Evolutionary conservation across 306 rosid genomes (phyloP), one percentile per base, ranked within the genome.

Genomic region (Styphnolobium japonicum): DNA sequence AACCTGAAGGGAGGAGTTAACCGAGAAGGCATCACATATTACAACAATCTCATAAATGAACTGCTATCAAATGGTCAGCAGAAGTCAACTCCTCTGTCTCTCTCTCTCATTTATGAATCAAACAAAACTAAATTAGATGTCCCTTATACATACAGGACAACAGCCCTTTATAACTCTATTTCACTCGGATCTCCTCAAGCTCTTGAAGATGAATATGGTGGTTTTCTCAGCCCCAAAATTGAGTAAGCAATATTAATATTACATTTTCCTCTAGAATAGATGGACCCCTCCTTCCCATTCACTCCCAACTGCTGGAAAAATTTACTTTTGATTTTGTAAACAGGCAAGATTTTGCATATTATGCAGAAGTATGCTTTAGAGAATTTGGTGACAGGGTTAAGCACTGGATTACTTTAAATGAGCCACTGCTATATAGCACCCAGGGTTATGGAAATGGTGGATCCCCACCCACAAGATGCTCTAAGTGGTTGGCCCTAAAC

Each of bases 341-440:
- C 86, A 91, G 93, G 64, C 60, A 69, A 55, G 90, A 91, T 58
- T 91, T 72, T 58, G 75, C 79, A 7, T 45, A 85, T 76, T 91
- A 87, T 58, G 93, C 89, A 45, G 90, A 91, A 25, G 63, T 91
- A 2, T 91, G 97, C 81, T 91, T 84, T 42, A 79, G 80, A 81
- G 85, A 86, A 61, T 91, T 91, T 67, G 97, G 97, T 4, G 92
- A 91, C 71, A 77, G 90, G 52, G 93, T 91, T 46, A 91, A 91
- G 86, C 77, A 86, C 57, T 91, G 97, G 97, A 78, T 88, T 49
- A 89, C 97, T 2, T 43, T 87, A 29, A 91, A 91, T 23, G 97
- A 91, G 81, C 97, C 97, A n/a, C 22, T 65, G 23, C 74, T 80
- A 0, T 81, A 80, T 55, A 82, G 70, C 43, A 55, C 73, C 1